These are phyloP conservation scores for Letharia columbiana DNA, from an alignment of 495 filamentous ascomycete genomes.

Conservation along the genomic window DNA sequence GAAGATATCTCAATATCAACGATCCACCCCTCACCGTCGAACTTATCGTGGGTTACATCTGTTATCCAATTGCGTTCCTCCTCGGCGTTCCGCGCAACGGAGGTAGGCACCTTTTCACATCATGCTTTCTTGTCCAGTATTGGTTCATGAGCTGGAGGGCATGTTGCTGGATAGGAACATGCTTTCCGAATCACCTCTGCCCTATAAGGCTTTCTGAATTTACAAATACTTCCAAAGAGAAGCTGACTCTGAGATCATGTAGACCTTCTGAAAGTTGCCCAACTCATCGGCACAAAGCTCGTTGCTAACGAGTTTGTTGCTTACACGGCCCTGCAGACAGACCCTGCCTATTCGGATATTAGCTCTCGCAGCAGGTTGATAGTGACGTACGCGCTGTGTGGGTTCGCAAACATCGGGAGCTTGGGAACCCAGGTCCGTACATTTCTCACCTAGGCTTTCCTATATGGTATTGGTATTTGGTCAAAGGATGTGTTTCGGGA, in stretches of 20 bases:
- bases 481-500: no score
- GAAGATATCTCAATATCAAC: conserved; percentile 67
- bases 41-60: conserved; percentile 72
- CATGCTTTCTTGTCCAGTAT: background rate
- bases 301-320: conserved; percentile 68
- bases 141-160: background rate
- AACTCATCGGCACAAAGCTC: conserved; percentile 76
- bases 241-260: background rate
- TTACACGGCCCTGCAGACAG: conserved; percentile 42
- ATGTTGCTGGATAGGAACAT: background rate
- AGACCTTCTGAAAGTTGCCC: conserved; percentile 56
- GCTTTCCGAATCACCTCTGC: background rate
- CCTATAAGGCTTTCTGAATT: background rate
- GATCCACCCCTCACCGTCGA: conserved; percentile 61
- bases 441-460: no score
- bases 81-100: conserved; percentile 68
- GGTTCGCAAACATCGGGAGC: conserved; percentile 73
- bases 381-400: conserved; percentile 33
- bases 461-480: no score
- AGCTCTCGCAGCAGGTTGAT: conserved; percentile 42
- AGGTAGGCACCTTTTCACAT: background rate
- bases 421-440: conserved; percentile 56
- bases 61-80: conserved; percentile 77
- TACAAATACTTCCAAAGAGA: background rate
- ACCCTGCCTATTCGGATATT: conserved; percentile 44